These are phyloP conservation scores for Penicillium vulpinum DNA, from an alignment of 2,329 filamentous ascomycete species.

Conservation along the genomic window DNA sequence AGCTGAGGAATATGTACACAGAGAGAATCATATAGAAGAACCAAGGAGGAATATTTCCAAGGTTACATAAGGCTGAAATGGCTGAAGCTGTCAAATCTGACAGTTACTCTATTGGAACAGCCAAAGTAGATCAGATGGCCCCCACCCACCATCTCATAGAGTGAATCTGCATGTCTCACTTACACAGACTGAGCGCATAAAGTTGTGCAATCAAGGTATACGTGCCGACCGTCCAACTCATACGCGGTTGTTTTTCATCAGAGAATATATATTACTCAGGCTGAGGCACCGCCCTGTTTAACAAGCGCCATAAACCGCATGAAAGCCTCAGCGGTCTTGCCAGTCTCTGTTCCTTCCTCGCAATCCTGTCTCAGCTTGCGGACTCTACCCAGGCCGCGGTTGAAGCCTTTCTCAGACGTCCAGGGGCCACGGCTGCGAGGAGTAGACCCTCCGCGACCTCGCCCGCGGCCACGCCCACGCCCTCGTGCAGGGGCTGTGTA, in stretches of 20 bases:
- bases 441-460: constrained; percentile 26
- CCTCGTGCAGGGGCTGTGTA: constrained; percentile 24
- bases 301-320: constrained; percentile 40
- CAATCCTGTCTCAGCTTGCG: constrained; percentile 39
- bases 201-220: background rate
- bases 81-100: constrained; percentile 2
- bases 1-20: background rate
- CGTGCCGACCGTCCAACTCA: background rate
- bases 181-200: background rate
- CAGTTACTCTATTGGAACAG: constrained; percentile 1
- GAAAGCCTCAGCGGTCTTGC: constrained; percentile 37
- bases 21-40: background rate
- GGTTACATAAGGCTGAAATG: background rate
- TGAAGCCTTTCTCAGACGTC: constrained; percentile 47
- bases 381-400: constrained; percentile 42
- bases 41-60: background rate
- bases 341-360: constrained; percentile 36
- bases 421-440: constrained; percentile 38
- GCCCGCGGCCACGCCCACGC: constrained; percentile 29
- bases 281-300: constrained; percentile 17
- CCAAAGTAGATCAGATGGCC: background rate
- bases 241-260: background rate
- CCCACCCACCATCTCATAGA: background rate
- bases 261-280: background rate
- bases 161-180: constrained; percentile 7